Evolutionary conservation across 768 basidiomycete genomes (phyloP), one percentile per base, ranked within the genome.

Genomic region (Vararia minispora): DNA sequence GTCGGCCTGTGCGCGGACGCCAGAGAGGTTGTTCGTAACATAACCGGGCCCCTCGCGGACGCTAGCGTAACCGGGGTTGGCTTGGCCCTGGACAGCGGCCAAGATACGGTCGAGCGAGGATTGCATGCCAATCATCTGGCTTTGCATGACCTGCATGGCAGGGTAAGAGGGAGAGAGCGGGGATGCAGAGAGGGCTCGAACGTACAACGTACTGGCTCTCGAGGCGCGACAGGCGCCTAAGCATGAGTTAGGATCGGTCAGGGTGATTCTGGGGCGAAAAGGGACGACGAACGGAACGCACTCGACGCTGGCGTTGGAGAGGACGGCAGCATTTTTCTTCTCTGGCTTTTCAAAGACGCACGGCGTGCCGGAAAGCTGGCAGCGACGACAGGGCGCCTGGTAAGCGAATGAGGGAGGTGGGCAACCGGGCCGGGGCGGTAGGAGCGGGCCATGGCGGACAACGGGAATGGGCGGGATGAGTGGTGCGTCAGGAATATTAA

Each of bases 81-180:
- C 50, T 47, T 62, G 65, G 29, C 36, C 52, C 50, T 73, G 81
- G 41, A 89, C 65, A 2, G 73, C 78, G 31, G 70, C 63, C 39
- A 90, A 61, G 53, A 90, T 90, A 36, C 87, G 73, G 59, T 90
- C 87, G 46, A 90, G 58, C 18, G 86, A 82, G 5, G 85, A 82
- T 59, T 90, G 88, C 80, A 90, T 85, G 50, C 87, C 87, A 50
- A 90, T 89, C 83, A 90, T 88, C 56, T 89, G 87, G 60, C 84
- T 86, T 57, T 90, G 85, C 75, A 90, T 84, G 48, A 87, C 80
- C 85, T 86, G 45, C 20, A 37, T 33, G 33, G 28, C 14, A 13
- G 25, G 28, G 16, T 35, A 41, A 43, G 44, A 43, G 34, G 17
- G 34, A 33, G 23, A 28, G 13, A 36, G 13, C 27, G 37, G 13